Percentiles rank a stretch among this genome's conserved stretches.
Evolutionary conservation across 371 early-diverging fungal species (phyloP).

Genomic region (Mortierella sp.): DNA sequence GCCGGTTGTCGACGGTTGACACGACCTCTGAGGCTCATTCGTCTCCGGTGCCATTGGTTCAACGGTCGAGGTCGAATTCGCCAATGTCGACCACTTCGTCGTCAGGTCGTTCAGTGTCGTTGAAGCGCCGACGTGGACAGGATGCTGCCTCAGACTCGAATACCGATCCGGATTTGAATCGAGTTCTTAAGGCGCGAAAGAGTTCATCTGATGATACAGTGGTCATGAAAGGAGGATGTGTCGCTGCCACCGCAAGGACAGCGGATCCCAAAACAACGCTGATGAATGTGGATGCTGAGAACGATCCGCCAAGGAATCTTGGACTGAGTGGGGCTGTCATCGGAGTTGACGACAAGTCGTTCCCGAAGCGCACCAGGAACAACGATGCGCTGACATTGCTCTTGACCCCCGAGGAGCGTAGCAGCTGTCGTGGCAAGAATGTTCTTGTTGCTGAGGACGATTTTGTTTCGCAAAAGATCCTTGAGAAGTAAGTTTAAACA

Average conservation of each 20-base stretch:
- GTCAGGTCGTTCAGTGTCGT: background rate
- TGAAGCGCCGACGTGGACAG: constrained; percentile 24
- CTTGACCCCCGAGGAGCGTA: constrained; percentile 30
- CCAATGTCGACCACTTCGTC: constrained; percentile 8
- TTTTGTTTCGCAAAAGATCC: constrained; percentile 50
- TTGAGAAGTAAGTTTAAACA: constrained; percentile 35
- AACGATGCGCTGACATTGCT: constrained; percentile 39
- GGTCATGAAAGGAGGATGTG: background rate
- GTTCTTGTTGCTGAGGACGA: constrained; percentile 52
- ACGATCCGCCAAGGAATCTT: constrained; percentile 15
- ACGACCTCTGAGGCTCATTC: background rate
- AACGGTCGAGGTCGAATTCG: constrained; percentile 3
- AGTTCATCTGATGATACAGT: background rate
- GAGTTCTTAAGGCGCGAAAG: constrained; percentile 16
- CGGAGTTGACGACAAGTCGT: background rate
- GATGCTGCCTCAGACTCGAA: background rate
- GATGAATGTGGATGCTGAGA: constrained; percentile 8
- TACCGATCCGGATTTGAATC: constrained; percentile 3
- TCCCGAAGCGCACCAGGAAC: constrained; percentile 42
- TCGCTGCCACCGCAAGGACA: background rate
- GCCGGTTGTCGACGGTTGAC: background rate
- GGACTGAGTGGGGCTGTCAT: constrained; percentile 21
- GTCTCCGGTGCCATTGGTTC: background rate
- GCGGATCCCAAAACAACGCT: background rate
- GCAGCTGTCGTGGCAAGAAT: constrained; percentile 42